Percentiles rank a stretch among this genome's conserved stretches.
Conservation (phyloP, 73 alveolate genomes). For the Symbiodinium natans region DNA sequence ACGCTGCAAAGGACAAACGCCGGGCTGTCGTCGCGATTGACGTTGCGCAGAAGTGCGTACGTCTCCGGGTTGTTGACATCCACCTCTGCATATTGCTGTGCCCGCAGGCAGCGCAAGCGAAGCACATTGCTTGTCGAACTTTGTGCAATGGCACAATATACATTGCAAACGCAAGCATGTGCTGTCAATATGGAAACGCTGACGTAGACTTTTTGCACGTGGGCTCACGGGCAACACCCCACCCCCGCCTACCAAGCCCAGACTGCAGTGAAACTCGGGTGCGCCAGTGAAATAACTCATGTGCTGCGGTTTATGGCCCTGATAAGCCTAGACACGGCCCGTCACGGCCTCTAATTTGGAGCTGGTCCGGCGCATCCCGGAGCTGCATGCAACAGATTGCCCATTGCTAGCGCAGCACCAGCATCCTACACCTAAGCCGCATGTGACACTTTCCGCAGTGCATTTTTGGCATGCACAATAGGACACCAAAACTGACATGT, state of each 20-base stretch:
- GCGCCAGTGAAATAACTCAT: not conserved
- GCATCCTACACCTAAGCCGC: conserved; percentile 9
- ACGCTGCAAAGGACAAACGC: too few species aligned
- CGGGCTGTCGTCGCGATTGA: conserved; percentile 74
- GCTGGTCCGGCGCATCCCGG: conserved; percentile 12
- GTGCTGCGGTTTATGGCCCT: too few species aligned
- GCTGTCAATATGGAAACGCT: not conserved
- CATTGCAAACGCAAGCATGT: too few species aligned
- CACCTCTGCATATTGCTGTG: too few species aligned
- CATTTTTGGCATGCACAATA: too few species aligned
- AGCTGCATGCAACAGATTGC: conserved; percentile 52
- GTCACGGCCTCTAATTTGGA: not conserved
- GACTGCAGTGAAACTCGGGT: not conserved
- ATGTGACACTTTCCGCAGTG: not conserved
- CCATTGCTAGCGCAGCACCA: conserved; percentile 21
- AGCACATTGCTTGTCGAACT: too few species aligned
- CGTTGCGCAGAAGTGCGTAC: conserved; percentile 48
- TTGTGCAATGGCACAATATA: too few species aligned
- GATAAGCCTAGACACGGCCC: too few species aligned
- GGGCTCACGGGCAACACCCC: not conserved
- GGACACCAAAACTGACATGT: too few species aligned
- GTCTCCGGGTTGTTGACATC: conserved; percentile 93
- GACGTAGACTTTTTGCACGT: too few species aligned
- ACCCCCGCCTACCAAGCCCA: not conserved
- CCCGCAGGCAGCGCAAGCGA: too few species aligned